Base-by-base conservation (phyloP, 2,329 filamentous ascomycete genomes). In the Trichoderma breve region DNA sequence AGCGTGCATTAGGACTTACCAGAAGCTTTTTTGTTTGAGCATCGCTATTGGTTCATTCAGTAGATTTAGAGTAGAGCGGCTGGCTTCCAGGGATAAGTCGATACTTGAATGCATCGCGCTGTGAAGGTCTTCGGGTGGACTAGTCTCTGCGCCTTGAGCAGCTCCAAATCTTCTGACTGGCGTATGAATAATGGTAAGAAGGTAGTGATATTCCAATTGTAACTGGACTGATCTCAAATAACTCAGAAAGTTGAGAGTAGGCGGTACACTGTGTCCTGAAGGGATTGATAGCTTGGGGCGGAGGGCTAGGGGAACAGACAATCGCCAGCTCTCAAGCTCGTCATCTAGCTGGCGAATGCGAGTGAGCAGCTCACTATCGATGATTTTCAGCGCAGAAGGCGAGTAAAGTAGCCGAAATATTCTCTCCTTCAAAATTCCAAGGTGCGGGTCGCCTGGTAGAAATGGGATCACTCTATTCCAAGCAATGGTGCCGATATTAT, bases 101-200 rank as follows among this genome's bases (percentile, higher is more conserved):
- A 67, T 67, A 32, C 64, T 67, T 21, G 64, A 67, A 30, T 67
- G 64, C 64, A 67, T 67, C 21, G 53, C 64, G 24, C 51, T 67
- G 14, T 67, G 64, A 21, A 67, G 64, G 8, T 67, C 64, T 53
- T 67, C 64, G 6, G 64, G 64, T 1, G 51, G 51, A 24, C 32
- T 58, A 6, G 51, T 39, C 14, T 57, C 32, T 18, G 32, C 5
- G 24, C 34, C 24, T 21, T 67, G 64, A 21, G 51, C 51, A 15
- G 51, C 51, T 21, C 64, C 64, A 21, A 67, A 67, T 21, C 64
- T 57, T 21, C 64, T 58, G 1, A 67, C 64, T 3, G 64, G 64
- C 6, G 64, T 67, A 4, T 67, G 64, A 4, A 67, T 57, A 9
- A 67, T 12, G 6, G 64, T 67, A n/a, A 67, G 14, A 30, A 67